Conservation (phyloP, 116 monocot genomes). For the Phalaenopsis hybrid region DNA sequence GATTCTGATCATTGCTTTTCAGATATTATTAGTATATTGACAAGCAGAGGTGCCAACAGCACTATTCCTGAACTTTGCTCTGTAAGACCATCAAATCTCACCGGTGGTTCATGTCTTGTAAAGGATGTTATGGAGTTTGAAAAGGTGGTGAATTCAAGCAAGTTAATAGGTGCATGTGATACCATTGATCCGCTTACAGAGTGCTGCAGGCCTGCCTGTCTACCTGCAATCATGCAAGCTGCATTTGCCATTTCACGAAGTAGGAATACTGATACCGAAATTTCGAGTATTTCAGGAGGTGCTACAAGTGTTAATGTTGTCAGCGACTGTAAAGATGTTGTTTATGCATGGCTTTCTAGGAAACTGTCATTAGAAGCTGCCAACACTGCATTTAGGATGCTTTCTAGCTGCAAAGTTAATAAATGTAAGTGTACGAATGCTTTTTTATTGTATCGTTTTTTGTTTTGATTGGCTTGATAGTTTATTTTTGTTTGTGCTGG, state of each 20-base stretch:
- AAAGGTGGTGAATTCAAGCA: constrained; percentile 73
- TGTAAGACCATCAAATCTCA: constrained; percentile 58
- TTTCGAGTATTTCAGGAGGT: constrained; percentile 37
- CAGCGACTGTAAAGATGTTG: constrained; percentile 80
- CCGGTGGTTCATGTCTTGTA: constrained; percentile 83
- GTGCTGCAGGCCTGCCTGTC: constrained; percentile 87
- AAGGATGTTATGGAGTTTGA: constrained; percentile 69
- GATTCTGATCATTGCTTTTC: constrained; percentile 80
- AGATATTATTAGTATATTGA: constrained; percentile 76
- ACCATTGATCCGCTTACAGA: constrained; percentile 89
- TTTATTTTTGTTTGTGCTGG: not conserved
- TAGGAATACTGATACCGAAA: constrained; percentile 31
- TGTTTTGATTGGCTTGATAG: not conserved
- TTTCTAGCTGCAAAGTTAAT: constrained; percentile 91
- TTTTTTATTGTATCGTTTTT: not conserved
- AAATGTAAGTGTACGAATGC: constrained; percentile 46
- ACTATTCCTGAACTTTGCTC: constrained; percentile 69
- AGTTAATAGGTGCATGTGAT: constrained; percentile 77
- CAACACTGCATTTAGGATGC: constrained; percentile 77
- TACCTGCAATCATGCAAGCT: constrained; percentile 87
- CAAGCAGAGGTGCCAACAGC: constrained; percentile 79
- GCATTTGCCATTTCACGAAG: constrained; percentile 63
- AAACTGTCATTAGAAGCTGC: constrained; percentile 60
- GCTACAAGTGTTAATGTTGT: constrained; percentile 34
- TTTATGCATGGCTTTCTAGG: constrained; percentile 85